Evolutionary conservation across 1,284 basidiomycete genomes (phyloP), one percentile per base, ranked within the genome.

Genomic region (Apiotrichum siamense): DNA sequence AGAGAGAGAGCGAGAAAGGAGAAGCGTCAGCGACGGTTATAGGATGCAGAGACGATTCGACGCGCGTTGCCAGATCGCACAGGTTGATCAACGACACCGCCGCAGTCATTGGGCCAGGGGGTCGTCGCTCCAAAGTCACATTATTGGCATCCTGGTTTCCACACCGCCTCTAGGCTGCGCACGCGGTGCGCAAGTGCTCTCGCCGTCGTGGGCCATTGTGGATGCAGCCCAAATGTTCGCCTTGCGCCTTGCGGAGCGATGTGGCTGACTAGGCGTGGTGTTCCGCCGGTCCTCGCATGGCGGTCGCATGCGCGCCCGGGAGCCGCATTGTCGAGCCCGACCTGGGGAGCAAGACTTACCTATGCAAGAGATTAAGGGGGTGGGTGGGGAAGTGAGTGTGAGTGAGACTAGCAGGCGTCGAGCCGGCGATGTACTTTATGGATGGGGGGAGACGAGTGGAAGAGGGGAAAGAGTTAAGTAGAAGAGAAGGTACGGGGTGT

Each of bases 401-500:
- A 38, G 11, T 13, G 36, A 24, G 36, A 20, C 21, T 13, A 42
- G 40, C 40, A 6, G 40, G 40, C 40, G 40, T 42, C 40, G 18
- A 42, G 40, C 40, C 43, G 23, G 45, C 36, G 15, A 39, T n/a
- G n/a, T n/a, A n/a, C 20, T 45, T 40, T 44, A 38, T 36, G 43
- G 37, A 38, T 31, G 29, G 43, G 11, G 33, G 39, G 4, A 29
- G 29, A 37, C 38, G 39, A 44, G 50, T 41, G 50, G 49, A 49
- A 27, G 38, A 25, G 48, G 45, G 29, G 42, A 47, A 43, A 41
- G 40, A 47, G 39, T n/a, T n/a, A n/a, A 45, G 13, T 36, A 52
- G 41, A 50, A 32, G 35, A 42, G 32, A 46, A 29, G 40, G 39
- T 53, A 40, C 36, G 47, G 44, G 52, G 52, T 47, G 54, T 45